A percentile compares a stretch with the other conserved stretches of the same genome.
Conservation (phyloP, 352 stramenopile genomes). For the Phytophthora rubi region DNA sequence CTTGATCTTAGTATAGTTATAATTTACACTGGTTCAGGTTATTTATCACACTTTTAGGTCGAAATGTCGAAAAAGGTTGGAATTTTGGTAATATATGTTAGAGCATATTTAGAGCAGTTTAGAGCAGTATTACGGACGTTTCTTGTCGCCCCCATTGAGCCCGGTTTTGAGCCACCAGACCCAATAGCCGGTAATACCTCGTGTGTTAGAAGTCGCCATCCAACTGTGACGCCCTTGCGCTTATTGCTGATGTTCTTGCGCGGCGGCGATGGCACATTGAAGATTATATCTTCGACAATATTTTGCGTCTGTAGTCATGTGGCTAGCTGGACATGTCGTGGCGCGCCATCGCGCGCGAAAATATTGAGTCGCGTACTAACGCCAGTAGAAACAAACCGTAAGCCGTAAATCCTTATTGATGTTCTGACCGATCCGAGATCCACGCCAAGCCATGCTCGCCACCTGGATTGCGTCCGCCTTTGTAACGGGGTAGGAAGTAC, state of each 20-base stretch:
- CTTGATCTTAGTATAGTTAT: no score
- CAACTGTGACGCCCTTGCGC: not conserved
- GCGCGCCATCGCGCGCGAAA: not conserved
- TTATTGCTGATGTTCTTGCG: not conserved
- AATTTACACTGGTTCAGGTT: no score
- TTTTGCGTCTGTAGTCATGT: conserved; percentile 2
- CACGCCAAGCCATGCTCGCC: conserved; percentile 17
- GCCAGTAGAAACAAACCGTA: conserved; percentile 24
- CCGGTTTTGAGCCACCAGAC: not conserved
- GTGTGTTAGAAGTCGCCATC: conserved; percentile 5
- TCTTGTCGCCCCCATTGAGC: no score
- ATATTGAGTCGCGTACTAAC: not conserved
- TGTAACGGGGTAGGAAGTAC: conserved; percentile 7
- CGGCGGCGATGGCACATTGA: not conserved
- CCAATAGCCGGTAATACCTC: not conserved
- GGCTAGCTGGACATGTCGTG: conserved; percentile 2
- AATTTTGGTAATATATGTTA: no score
- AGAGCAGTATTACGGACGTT: no score
- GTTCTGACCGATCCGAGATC: conserved; percentile 12
- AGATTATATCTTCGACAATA: not conserved
- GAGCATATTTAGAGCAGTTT: no score
- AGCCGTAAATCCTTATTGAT: conserved; percentile 13
- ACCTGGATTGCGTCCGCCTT: conserved; percentile 18
- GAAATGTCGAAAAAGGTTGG: no score
- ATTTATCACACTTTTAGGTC: no score